Percentiles rank a stretch among this genome's conserved stretches.
Evolutionary conservation across 106 monocot genomes (phyloP).

Genomic region (Dendrobium officinale): DNA sequence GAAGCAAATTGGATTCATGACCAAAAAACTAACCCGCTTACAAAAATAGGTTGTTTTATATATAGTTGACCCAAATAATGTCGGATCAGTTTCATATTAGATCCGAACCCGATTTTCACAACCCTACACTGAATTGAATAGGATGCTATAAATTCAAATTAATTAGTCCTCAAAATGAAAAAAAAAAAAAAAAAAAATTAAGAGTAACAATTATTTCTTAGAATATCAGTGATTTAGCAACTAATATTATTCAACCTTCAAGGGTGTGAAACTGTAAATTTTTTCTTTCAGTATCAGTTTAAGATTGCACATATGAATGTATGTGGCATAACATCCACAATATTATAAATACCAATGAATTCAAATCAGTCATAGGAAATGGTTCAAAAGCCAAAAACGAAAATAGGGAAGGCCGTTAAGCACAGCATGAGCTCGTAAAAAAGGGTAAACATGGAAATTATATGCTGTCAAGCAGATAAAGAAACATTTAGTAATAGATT

Average conservation of each 20-base stretch:
- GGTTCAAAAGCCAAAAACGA: neutral
- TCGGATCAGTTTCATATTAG: too few relatives aligned
- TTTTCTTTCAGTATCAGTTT: neutral
- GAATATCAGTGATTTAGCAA: too few relatives aligned
- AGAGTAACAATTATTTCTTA: too few relatives aligned
- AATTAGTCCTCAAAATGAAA: too few relatives aligned
- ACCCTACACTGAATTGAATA: too few relatives aligned
- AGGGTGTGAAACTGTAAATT: neutral
- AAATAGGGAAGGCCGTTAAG: neutral
- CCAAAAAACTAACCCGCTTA: too few relatives aligned
- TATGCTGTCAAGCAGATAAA: neutral
- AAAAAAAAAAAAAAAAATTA: too few relatives aligned
- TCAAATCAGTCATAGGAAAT: neutral
- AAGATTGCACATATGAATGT: neutral
- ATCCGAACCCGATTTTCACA: too few relatives aligned
- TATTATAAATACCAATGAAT: neutral
- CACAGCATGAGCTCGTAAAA: neutral
- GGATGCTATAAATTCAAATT: too few relatives aligned
- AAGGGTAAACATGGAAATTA: constrained; percentile 5
- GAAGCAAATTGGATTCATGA: too few relatives aligned
- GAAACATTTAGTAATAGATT: neutral
- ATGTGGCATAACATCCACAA: neutral
- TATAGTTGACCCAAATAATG: too few relatives aligned
- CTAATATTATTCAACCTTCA: neutral
- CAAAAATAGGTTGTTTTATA: too few relatives aligned